Base-by-base conservation (phyloP, 805 yeast genomes). In the Yarrowia sp. region DNA sequence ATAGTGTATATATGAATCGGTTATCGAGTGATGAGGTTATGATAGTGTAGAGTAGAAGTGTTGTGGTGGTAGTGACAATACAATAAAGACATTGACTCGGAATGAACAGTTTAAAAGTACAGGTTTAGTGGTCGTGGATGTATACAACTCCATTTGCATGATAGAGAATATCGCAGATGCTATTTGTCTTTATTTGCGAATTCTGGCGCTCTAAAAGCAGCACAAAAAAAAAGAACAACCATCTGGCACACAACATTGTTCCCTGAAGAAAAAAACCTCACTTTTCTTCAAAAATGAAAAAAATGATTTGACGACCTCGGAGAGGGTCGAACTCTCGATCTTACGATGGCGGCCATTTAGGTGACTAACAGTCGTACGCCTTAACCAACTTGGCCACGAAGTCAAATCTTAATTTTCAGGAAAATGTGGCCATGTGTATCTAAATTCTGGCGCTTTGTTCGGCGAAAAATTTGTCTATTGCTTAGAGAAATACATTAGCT, bases 261-360 rank as follows among this genome's bases (percentile, higher is more conserved):
- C 8, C 30, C 30, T 24, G 30, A 24, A 47, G 2, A 4, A 47
- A n/a, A 15, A 30, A 15, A 47, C 8, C 38, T 36, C 10, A 10
- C 38, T 8, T 8, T 36, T 10, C 38, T 36, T 3, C 1, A 24
- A 13, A 24, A 46, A 12, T 1, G 13, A 55, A 55, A 55, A 55
- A 55, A 39, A 6, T 7, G 58, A 52, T 52, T 52, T 52, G 61
- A 55, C 61, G 61, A 55, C 61, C 61, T 55, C 61, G 61, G 61
- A 55, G 61, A 55, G 61, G 61, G 61, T 55, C 61, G 61, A 55
- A 55, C 61, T 55, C 61, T 55, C 61, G 61, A 55, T 55, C 61
- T 55, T 55, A 55, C 61, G 61, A 55, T 55, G 46, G 44, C 61
- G 46, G 61, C 61, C 46, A 40, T 55, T 39, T 20, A 55, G 46